A percentile compares a stretch with the other conserved stretches of the same genome.
Conservation (phyloP, 208 protist species). For the Tritrichomonas foetus region DNA sequence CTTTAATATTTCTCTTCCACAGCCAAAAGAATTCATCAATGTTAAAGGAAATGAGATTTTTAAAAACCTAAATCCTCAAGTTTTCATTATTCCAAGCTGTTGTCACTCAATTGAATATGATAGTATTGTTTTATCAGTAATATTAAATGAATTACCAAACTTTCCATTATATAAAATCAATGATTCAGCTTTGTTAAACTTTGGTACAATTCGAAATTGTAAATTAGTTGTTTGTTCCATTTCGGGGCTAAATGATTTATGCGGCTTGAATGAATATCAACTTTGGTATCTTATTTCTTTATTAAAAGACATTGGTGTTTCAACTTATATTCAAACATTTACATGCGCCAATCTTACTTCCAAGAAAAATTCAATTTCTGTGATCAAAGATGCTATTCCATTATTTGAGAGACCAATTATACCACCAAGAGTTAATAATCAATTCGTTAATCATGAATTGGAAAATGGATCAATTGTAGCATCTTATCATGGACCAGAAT, state of each 20-base stretch:
- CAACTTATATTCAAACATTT: slow-evolving; percentile 21
- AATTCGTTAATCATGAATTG: no score
- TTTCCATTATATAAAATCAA: not conserved
- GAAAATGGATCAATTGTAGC: not conserved
- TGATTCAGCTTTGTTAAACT: not conserved
- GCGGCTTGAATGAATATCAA: not conserved
- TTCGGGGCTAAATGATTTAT: not conserved
- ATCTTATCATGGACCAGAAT: not conserved
- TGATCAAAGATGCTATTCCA: not conserved
- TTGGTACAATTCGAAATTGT: not conserved
- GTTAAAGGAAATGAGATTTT: not conserved
- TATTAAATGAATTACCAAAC: not conserved
- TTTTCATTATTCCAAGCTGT: not conserved
- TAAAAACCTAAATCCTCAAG: not conserved
- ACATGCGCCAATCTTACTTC: not conserved
- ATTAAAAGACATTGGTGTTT: not conserved
- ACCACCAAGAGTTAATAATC: not conserved
- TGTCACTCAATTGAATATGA: not conserved
- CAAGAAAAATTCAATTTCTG: not conserved
- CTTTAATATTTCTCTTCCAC: not conserved
- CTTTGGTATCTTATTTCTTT: not conserved
- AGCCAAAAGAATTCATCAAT: not conserved
- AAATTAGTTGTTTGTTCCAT: not conserved
- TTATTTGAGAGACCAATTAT: not conserved
- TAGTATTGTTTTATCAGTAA: not conserved